Percentiles rank a stretch among this genome's conserved stretches.
phyloP scores from a whole-genome alignment of 2,329 filamentous ascomycete genomes.

The Aspergillus ruber region DNA sequence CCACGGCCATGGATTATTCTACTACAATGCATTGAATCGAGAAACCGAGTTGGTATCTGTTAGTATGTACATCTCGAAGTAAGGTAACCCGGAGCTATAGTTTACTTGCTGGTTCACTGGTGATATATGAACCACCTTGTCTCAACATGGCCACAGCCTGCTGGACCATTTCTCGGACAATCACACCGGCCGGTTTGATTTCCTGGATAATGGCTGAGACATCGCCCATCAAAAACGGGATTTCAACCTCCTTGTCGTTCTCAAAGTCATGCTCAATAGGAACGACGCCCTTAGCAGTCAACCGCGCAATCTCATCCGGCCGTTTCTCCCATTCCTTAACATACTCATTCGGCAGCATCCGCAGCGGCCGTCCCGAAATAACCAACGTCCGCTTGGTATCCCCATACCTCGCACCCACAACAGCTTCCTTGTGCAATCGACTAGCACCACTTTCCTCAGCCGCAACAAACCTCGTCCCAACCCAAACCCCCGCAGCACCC shows the following conservation, averaged over 20 bases:
- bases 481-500: constrained; percentile 85
- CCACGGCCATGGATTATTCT: background rate
- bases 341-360: constrained; percentile 78
- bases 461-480: constrained; percentile 88
- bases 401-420: constrained; percentile 70
- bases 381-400: constrained; percentile 80
- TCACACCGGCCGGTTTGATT: constrained; percentile 73
- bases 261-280: constrained; percentile 80
- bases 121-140: constrained; percentile 55
- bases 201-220: constrained; percentile 72
- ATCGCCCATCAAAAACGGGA: constrained; percentile 90
- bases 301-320: constrained; percentile 65
- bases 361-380: constrained; percentile 70
- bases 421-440: constrained; percentile 73
- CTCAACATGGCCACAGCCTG: constrained; percentile 66
- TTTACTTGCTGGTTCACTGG: constrained; percentile 32
- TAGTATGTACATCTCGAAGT: constrained; percentile 5
- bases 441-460: constrained; percentile 73
- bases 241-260: constrained; percentile 71
- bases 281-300: constrained; percentile 71
- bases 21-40: background rate
- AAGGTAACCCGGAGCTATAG: constrained; percentile 28
- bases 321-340: constrained; percentile 71
- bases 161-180: constrained; percentile 84
- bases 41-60: background rate